Conservation (phyloP, 805 yeast species). For the Candida piceae region DNA sequence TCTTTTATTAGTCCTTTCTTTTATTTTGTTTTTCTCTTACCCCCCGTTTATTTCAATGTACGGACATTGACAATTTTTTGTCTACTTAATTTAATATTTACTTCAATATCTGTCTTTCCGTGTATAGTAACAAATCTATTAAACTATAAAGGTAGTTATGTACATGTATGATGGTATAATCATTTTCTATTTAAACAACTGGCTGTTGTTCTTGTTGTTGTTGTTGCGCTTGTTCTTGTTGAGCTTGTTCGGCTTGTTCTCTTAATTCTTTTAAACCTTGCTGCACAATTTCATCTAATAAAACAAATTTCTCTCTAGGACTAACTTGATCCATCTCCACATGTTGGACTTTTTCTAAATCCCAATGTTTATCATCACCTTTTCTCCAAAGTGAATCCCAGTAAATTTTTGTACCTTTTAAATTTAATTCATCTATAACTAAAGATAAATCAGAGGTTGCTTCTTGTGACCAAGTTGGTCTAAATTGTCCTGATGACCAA, state of each 20-base stretch:
- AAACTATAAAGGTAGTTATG: no score
- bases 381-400: conserved; percentile 90
- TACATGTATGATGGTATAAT: no score
- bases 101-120: no score
- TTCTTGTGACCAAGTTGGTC: conserved; percentile 89
- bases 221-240: background rate
- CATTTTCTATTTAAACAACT: no score
- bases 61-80: no score
- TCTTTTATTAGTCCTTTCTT: background rate
- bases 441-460: conserved; percentile 79
- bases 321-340: conserved; percentile 48
- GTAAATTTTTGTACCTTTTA: conserved; percentile 41
- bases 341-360: conserved; percentile 52
- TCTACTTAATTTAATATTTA: no score
- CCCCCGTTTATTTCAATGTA: no score
- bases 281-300: conserved; percentile 55
- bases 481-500: conserved; percentile 83
- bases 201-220: conserved; percentile 1
- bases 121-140: no score
- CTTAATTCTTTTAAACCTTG: conserved; percentile 21
- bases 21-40: no score
- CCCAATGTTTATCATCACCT: conserved; percentile 78
- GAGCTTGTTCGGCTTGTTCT: background rate
- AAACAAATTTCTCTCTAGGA: conserved; percentile 62
- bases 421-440: conserved; percentile 59